Conservation (phyloP, 2,329 filamentous ascomycete species). For the Cadophora sp. region DNA sequence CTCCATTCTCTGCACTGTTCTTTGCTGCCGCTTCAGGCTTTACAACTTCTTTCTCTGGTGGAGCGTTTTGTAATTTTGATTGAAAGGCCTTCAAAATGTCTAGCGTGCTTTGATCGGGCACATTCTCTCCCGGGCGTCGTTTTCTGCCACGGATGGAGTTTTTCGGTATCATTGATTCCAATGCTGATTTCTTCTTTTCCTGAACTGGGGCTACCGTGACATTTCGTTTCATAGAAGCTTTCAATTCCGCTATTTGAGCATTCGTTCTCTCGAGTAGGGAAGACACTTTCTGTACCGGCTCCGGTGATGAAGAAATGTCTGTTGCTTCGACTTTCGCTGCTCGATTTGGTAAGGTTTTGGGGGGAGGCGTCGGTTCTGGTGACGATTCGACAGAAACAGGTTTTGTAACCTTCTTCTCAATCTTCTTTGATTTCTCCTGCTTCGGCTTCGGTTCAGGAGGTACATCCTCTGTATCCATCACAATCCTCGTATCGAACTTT, state of each 20-base stretch:
- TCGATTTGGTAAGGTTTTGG: conserved; percentile 40
- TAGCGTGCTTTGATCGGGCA: conserved; percentile 67
- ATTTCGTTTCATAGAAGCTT: conserved; percentile 80
- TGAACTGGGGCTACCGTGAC: conserved; percentile 56
- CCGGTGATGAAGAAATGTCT: conserved; percentile 47
- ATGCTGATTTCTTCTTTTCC: conserved; percentile 68
- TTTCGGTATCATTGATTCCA: conserved; percentile 77
- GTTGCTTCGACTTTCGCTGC: conserved; percentile 44
- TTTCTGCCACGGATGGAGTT: conserved; percentile 76
- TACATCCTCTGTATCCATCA: conserved; percentile 61
- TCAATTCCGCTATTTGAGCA: conserved; percentile 80
- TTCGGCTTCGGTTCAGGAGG: conserved; percentile 33
- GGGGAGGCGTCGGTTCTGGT: conserved; percentile 46
- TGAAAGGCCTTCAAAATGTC: conserved; percentile 81
- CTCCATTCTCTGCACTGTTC: conserved; percentile 39
- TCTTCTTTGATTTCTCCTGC: conserved; percentile 40
- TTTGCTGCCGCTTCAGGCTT: conserved; percentile 35
- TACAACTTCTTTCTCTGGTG: conserved; percentile 48
- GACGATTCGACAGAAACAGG: conserved; percentile 47
- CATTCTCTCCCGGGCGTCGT: conserved; percentile 64
- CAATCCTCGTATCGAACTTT: conserved; percentile 80
- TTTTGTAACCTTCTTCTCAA: conserved; percentile 42
- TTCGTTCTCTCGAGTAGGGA: conserved; percentile 72
- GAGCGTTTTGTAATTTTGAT: conserved; percentile 69
- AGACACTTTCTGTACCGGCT: conserved; percentile 46